These are phyloP conservation scores for Curvularia lunata DNA, from an alignment of 2,329 filamentous ascomycete genomes.

Conservation along the genomic window DNA sequence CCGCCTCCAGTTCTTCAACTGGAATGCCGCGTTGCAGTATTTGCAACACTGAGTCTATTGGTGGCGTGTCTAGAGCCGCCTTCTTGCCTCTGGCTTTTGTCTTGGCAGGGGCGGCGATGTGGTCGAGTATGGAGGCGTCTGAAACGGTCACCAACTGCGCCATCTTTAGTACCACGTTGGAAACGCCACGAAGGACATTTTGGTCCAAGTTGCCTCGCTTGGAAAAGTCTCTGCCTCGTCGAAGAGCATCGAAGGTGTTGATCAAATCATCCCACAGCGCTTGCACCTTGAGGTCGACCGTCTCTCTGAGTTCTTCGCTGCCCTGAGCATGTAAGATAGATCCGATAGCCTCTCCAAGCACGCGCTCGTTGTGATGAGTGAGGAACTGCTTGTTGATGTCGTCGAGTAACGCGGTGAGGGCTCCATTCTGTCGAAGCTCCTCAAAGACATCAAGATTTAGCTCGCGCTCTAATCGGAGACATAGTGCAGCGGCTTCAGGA, in stretches of 20 bases:
- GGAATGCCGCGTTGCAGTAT: conserved; percentile 77
- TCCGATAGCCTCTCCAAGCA: conserved; percentile 81
- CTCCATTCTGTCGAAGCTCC: conserved; percentile 84
- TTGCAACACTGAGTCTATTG: conserved; percentile 73
- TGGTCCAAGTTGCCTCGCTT: conserved; percentile 71
- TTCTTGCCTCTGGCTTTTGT: conserved; percentile 35
- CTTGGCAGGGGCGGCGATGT: conserved; percentile 53
- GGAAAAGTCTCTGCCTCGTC: conserved; percentile 72
- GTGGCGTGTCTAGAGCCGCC: conserved; percentile 45
- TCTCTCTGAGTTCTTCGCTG: conserved; percentile 86
- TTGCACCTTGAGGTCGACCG: conserved; percentile 79
- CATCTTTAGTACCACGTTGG: conserved; percentile 77
- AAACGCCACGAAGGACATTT: conserved; percentile 71
- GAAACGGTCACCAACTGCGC: conserved; percentile 80
- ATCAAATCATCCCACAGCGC: conserved; percentile 85
- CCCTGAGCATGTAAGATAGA: conserved; percentile 84
- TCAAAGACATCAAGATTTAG: conserved; percentile 88
- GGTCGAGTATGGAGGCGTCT: conserved; percentile 77
- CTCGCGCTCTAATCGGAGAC: conserved; percentile 83
- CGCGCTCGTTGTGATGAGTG: conserved; percentile 84
- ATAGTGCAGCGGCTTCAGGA: conserved; percentile 82
- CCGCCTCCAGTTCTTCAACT: conserved; percentile 68
- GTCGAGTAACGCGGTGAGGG: conserved; percentile 81
- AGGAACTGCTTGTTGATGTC: conserved; percentile 94
- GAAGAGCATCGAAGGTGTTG: conserved; percentile 73